These are phyloP conservation scores for Kalanchoe fedtschenkoi DNA, from an alignment of 164 flowering plant species.

Conservation along the genomic window DNA sequence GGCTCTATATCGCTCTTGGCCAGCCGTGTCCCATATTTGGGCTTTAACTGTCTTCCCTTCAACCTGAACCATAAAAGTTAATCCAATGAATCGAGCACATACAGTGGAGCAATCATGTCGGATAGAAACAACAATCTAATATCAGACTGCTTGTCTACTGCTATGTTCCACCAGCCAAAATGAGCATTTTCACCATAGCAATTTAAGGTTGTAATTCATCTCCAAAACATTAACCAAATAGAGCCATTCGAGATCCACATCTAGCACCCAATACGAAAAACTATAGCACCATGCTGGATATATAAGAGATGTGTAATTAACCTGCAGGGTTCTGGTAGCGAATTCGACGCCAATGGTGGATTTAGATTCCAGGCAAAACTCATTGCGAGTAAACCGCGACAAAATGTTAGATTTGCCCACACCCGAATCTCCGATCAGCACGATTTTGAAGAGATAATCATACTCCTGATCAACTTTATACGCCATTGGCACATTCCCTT, in stretches of 20 bases:
- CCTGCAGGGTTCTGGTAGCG: conserved; percentile 1
- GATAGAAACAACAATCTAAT: too few relatives aligned
- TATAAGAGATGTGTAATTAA: neutral
- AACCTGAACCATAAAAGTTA: conserved; percentile 7
- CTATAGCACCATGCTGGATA: neutral
- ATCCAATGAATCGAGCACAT: too few relatives aligned
- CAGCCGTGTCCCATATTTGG: conserved; percentile 31
- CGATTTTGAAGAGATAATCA: neutral
- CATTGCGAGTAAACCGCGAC: neutral
- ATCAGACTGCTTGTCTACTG: too few relatives aligned
- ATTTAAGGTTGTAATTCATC: too few relatives aligned
- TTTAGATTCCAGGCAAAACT: conserved; percentile 1
- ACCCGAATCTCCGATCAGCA: neutral
- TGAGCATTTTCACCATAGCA: too few relatives aligned
- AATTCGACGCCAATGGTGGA: neutral
- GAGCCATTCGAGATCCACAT: too few relatives aligned
- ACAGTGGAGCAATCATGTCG: too few relatives aligned
- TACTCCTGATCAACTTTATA: conserved; percentile 1
- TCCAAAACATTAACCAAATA: too few relatives aligned
- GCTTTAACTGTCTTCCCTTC: conserved; percentile 34
- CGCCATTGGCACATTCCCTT: neutral
- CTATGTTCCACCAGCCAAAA: too few relatives aligned
- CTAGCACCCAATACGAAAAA: too few relatives aligned
- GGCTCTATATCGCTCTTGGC: conserved; percentile 29
- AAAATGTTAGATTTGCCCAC: conserved; percentile 1